Percentiles rank a stretch among this genome's conserved stretches.
These are phyloP conservation scores for Lepidium africanum DNA, from an alignment of 345 rosid species.

Conservation along the genomic window DNA sequence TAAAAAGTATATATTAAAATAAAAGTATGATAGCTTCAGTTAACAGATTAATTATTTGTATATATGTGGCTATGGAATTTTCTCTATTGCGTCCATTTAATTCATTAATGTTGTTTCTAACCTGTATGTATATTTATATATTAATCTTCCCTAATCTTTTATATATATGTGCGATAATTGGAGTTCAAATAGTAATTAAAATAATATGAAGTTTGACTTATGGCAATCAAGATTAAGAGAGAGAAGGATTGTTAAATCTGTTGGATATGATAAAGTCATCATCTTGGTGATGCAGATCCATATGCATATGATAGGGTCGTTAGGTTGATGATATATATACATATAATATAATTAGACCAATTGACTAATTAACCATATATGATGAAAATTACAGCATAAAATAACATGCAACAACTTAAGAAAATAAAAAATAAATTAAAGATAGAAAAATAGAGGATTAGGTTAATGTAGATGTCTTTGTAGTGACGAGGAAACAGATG, in stretches of 20 bases:
- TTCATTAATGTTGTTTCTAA: background rate
- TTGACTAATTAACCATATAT: slow-evolving; percentile 18
- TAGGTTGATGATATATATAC: background rate
- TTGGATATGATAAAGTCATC: slow-evolving; percentile 26
- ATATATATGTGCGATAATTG: slow-evolving; percentile 17
- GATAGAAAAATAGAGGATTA: background rate
- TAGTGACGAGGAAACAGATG: slow-evolving; percentile 22
- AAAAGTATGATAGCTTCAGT: slow-evolving; percentile 6
- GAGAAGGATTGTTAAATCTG: slow-evolving; percentile 26
- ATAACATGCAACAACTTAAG: slow-evolving; percentile 15
- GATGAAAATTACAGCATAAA: slow-evolving; percentile 20
- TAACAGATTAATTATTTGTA: background rate
- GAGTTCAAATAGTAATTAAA: background rate
- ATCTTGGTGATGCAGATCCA: slow-evolving; percentile 30
- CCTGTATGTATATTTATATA: background rate
- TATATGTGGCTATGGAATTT: background rate
- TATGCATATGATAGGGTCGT: slow-evolving; percentile 20
- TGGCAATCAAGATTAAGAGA: slow-evolving; percentile 27
- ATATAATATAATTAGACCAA: slow-evolving; percentile 18
- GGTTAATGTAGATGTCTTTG: slow-evolving; percentile 7
- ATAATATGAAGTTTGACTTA: slow-evolving; percentile 21
- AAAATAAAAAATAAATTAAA: background rate
- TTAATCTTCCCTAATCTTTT: background rate
- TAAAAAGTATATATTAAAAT: background rate
- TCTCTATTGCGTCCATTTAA: background rate